Evolutionary conservation across 768 basidiomycete species (phyloP), one percentile per base, ranked within the genome.

Genomic region (Roridomyces roridus): DNA sequence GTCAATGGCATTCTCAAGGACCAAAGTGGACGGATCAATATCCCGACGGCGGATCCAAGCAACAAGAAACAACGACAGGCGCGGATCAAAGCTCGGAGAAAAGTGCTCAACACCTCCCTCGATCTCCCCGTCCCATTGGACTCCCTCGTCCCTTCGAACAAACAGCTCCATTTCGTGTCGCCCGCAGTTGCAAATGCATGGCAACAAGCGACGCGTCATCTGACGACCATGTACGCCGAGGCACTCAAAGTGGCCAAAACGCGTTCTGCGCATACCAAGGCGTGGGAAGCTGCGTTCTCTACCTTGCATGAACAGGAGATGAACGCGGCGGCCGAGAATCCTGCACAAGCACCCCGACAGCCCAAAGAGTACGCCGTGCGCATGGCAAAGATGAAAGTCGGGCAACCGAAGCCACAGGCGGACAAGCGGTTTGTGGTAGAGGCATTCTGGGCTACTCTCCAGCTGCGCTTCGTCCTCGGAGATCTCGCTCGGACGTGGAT

Each of bases 401-500:
- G 87, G 0, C 82, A 83, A 61, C 76, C 81, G 0, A 79, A 77
- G 40, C 88, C 85, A 7, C 78, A 77, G 7, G 85, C 85, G 0
- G 86, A 88, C 67, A 75, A 76, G 39, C 77, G 85, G 34, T 86
- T 84, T 70, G 60, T 79, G 12, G 82, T 88, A 8, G 87, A 89
- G 65, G 86, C 85, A 0, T 75, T 86, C 48, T 84, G 82, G 79
- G 60, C 70, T 11, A 80, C 82, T 6, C 66, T 90, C 35, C 70
- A 83, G 24, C 71, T 87, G 24, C 81, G 87, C 4, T 75, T 86
- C 55, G 64, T 71, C 9, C 68, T 91, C 24, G 75, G 69, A n/a
- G 68, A 80, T 35, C 60, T 88, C 53, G 79, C 77, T 3, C 66
- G 55, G 23, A 49, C 63, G 0, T 81, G 82, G 75, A 65, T 83